Evolutionary conservation across 176 grass and related monocot genomes (phyloP).

Genomic region (Lolium rigidum): DNA sequence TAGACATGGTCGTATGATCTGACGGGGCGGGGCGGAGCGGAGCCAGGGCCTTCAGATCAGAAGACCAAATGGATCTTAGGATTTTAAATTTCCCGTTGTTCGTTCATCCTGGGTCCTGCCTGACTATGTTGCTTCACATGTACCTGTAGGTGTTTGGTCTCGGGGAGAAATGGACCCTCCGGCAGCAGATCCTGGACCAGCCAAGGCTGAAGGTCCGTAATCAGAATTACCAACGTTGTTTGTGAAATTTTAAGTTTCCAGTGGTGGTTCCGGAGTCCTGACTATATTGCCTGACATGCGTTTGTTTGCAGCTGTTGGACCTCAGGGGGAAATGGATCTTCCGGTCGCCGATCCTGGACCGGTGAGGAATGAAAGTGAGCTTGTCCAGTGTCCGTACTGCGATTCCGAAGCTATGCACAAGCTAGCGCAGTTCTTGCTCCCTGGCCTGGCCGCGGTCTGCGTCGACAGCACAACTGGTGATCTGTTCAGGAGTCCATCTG

Average conservation of each 20-base stretch:
- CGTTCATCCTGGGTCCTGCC: not conserved
- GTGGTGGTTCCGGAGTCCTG: not conserved
- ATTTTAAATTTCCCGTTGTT: not conserved
- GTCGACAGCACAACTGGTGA: constrained; percentile 71
- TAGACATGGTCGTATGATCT: not conserved
- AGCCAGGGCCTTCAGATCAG: not conserved
- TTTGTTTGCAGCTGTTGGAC: constrained; percentile 37
- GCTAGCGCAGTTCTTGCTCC: constrained; percentile 66
- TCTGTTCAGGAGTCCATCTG: constrained; percentile 62
- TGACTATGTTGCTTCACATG: constrained; percentile 3
- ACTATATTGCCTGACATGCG: not conserved
- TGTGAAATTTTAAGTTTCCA: not conserved
- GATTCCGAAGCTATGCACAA: constrained; percentile 77
- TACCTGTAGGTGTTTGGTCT: constrained; percentile 19
- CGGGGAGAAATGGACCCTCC: constrained; percentile 24
- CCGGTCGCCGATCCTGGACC: constrained; percentile 56
- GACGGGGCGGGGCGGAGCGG: not conserved
- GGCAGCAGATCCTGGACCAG: constrained; percentile 9
- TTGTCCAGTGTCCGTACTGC: constrained; percentile 65
- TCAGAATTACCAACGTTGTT: constrained; percentile 4
- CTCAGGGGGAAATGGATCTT: constrained; percentile 59
- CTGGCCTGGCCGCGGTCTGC: constrained; percentile 72
- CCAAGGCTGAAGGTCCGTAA: constrained; percentile 8
- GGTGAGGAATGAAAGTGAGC: constrained; percentile 46
- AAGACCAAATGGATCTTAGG: not conserved